Evolutionary conservation across 495 filamentous ascomycete species (phyloP).

Genomic region (Aeminium ludgeri): DNA sequence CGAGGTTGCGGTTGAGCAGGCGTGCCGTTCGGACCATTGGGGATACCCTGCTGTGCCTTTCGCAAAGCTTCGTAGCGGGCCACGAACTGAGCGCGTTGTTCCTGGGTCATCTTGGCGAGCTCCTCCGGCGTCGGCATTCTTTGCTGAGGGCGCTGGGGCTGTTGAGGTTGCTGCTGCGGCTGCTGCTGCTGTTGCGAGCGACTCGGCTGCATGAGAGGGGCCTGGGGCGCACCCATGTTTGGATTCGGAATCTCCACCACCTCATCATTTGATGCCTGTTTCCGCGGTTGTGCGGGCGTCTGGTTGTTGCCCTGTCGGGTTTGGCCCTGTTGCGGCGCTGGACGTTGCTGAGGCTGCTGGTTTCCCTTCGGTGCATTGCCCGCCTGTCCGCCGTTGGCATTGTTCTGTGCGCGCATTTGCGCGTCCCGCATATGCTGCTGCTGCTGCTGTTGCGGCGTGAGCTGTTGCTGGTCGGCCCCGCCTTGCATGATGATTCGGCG

Average conservation of each 20-base stretch:
- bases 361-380: conserved; percentile 12
- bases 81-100: conserved; percentile 26
- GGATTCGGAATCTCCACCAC: conserved; percentile 36
- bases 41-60: conserved; percentile 16
- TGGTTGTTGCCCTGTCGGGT: conserved; percentile 11
- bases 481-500: conserved; percentile 24
- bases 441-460: conserved; percentile 11
- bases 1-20: neutral
- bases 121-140: neutral
- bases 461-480: conserved; percentile 14
- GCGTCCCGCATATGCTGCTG: conserved; percentile 18
- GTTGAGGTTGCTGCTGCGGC: neutral
- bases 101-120: conserved; percentile 23
- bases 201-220: conserved; percentile 22
- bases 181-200: conserved; percentile 22
- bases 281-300: conserved; percentile 21
- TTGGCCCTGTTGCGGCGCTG: conserved; percentile 9
- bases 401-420: conserved; percentile 17
- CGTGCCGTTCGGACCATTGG: conserved; percentile 3
- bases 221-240: conserved; percentile 22
- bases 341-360: conserved; percentile 18
- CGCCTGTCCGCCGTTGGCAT: conserved; percentile 2
- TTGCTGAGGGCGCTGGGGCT: neutral
- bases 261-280: conserved; percentile 46
- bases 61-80: conserved; percentile 4